Base-by-base conservation (phyloP, 2,329 filamentous ascomycete genomes). In the Pseudogymnoascus sp. region DNA sequence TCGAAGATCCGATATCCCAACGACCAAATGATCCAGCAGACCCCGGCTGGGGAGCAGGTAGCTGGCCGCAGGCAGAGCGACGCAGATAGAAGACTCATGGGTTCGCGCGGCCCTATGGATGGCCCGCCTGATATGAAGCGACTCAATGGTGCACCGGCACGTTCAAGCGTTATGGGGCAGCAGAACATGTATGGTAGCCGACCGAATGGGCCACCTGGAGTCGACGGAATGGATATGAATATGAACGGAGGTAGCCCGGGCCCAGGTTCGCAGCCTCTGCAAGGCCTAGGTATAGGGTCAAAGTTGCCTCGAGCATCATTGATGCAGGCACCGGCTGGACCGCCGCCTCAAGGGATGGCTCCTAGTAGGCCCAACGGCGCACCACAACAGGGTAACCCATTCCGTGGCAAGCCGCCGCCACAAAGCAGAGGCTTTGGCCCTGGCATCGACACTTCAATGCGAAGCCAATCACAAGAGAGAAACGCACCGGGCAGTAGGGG, bases 1-100 rank as follows among this genome's bases (percentile, higher is more conserved):
- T 88, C 86, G 59, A 99, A 99, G 77, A 99, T 99, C 69, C 86
- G 95, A 67, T 99, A 99, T 75, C 95, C 95, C 1, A 93, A 90
- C 69, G 93, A 97, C 71, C 74, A 76, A 63, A 72, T 73, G 64
- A 72, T 70, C 33, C 73, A 72, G 65, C 70, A 71, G 64, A 65
- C 67, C 6, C 79, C 77, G 61, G 69, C 73, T 14, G 76, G 74
- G 7, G 77, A 79, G 56, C 74, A 77, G 63, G 72, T 72, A 31
- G 68, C 75, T 16, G 75, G 75, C 6, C 70, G 63, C 37, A 68
- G 72, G 61, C 72, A 83, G 4, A 79, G 77, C 40, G 82, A 79
- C 1, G 79, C 82, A 1, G 73, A 74, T 10, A 73, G 71, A 61
- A 61, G 64, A 50, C 68, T 65, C 14, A 67, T 69, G 62, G 67